Evolutionary conservation across 2,329 filamentous ascomycete genomes (phyloP).

Genomic region (Ceratocystis papillata): DNA sequence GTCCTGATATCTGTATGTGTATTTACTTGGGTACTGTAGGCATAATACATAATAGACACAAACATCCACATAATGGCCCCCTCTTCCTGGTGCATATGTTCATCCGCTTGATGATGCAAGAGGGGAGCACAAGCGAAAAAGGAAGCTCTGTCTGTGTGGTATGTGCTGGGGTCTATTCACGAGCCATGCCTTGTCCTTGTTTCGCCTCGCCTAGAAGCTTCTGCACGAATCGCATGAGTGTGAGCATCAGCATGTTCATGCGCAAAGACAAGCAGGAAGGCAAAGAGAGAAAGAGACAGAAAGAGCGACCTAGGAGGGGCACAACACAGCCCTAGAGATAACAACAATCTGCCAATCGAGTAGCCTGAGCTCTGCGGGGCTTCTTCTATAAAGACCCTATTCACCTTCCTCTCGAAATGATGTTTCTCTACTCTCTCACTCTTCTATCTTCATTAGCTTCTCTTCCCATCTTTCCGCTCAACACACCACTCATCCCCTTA

Average conservation of each 20-base stretch:
- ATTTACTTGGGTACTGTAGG: too few relatives aligned
- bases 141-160: conserved; percentile 8
- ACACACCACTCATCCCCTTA: background rate
- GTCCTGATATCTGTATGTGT: background rate
- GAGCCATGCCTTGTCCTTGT: conserved; percentile 7
- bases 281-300: too few relatives aligned
- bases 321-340: background rate
- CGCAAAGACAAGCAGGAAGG: background rate
- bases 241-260: conserved; percentile 7
- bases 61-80: background rate
- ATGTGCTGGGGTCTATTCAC: background rate
- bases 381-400: background rate
- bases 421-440: background rate
- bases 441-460: conserved; percentile 11
- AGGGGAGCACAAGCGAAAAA: conserved; percentile 6
- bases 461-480: background rate
- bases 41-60: background rate
- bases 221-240: conserved; percentile 12
- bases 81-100: background rate
- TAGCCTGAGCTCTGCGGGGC: background rate
- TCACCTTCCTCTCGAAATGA: background rate
- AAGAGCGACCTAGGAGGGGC: too few relatives aligned
- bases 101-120: background rate
- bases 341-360: background rate
- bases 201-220: conserved; percentile 5